A percentile compares a stretch with the other conserved stretches of the same genome.
Evolutionary conservation across 257 asterid species (phyloP).

Genomic region (Gentiana dahurica): DNA sequence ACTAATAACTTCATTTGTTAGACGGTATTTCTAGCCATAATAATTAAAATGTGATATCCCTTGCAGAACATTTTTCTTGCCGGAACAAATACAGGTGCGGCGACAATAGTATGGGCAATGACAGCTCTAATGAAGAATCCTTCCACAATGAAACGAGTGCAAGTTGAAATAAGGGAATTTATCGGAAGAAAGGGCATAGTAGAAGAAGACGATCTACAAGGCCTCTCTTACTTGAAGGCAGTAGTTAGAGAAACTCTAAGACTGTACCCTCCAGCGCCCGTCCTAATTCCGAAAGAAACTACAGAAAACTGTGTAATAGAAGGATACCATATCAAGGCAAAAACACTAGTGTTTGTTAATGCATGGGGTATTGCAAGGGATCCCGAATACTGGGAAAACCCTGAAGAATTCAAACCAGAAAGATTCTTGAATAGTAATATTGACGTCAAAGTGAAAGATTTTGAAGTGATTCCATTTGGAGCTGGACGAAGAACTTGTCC

Average conservation of each 20-base stretch:
- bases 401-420: too few relatives aligned
- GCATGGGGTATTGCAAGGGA: too few relatives aligned
- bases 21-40: too few relatives aligned
- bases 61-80: constrained; percentile 12
- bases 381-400: too few relatives aligned
- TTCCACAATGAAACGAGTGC: neutral
- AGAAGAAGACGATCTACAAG: constrained; percentile 15
- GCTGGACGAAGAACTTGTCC: too few relatives aligned
- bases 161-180: constrained; percentile 6
- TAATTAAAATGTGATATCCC: too few relatives aligned
- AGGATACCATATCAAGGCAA: too few relatives aligned
- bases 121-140: constrained; percentile 13
- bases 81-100: constrained; percentile 10
- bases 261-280: constrained; percentile 32
- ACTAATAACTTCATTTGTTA: neutral
- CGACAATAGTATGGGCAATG: constrained; percentile 5
- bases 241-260: constrained; percentile 36
- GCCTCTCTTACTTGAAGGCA: constrained; percentile 39
- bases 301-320: constrained; percentile 6
- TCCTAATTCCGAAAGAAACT: constrained; percentile 36
- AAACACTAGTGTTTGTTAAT: too few relatives aligned
- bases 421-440: too few relatives aligned
- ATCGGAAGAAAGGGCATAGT: constrained; percentile 3
- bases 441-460: too few relatives aligned
- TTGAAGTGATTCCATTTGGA: too few relatives aligned